Evolutionary conservation across 257 asterid species (phyloP), one percentile per base, ranked within the genome.

Genomic region (Apocynum venetum): DNA sequence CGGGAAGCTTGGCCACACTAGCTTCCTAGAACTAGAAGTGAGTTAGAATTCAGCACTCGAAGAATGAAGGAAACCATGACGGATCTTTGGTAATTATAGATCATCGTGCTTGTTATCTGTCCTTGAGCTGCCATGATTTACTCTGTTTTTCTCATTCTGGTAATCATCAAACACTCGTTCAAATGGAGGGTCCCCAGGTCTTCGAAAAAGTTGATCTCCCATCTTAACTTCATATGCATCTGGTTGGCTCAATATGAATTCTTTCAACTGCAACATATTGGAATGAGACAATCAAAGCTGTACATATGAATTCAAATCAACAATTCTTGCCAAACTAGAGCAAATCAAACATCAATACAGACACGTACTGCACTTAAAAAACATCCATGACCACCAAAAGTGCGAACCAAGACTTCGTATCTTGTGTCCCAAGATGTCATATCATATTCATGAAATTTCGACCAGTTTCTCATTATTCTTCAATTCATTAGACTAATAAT

Each of bases 221-320:
- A 95, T 80, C 82, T 95, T 95, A 19, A 95, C 83, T 88, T 95
- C 99, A 49, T 95, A 95, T 55, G 98, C 98, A 73, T 95, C 99
- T 8, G 88, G 77, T 80, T 93, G 97, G 80, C 86, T 85, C 83
- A 95, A 82, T 66, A 95, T 48, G 85, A 90, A 95, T 40, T 89
- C 97, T 81, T 87, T 86, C 79, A 95, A 85, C 99, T 95, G 85
- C 81, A 41, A 46, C 49, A 69, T 57, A 78, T 64, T 31, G 35
- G 70, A 52, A 20, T 8, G 46, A 35, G 68, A 19, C 40, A 66
- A 25, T 25, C 31, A 25, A 25, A 25, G 35, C 43, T 60, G 19
- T 8, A 19, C 4, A 35, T n/a, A 20, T 61, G 12, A 47, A 2
- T 9, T 46, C 51, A 53, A 53, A 56, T 43, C 8, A 69, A 71